phyloP scores from a whole-genome alignment of 495 filamentous ascomycete species.

The Neurospora sp. region DNA sequence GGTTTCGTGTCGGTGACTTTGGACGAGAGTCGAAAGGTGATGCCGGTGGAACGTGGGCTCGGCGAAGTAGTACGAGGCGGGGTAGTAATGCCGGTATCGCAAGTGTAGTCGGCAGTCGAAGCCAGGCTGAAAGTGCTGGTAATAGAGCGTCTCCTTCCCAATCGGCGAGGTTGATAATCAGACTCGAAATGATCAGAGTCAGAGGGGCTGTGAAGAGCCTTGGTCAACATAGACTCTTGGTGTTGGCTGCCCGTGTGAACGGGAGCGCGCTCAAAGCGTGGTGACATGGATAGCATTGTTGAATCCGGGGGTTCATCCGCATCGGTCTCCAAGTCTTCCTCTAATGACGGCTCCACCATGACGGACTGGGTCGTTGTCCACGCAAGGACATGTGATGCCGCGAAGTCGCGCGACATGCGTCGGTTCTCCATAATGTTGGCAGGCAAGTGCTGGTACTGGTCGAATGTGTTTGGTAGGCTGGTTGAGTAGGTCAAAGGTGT shows the following conservation, averaged over 20 bases:
- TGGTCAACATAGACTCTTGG: constrained; percentile 69
- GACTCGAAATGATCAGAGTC: constrained; percentile 35
- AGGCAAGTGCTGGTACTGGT: background rate
- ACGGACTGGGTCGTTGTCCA: constrained; percentile 29
- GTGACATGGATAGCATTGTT: constrained; percentile 9
- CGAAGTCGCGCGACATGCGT: constrained; percentile 26
- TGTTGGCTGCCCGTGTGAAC: constrained; percentile 36
- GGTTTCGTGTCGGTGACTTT: background rate
- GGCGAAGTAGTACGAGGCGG: constrained; percentile 79
- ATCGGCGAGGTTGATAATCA: constrained; percentile 2
- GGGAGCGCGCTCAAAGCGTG: constrained; percentile 31
- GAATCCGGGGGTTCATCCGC: constrained; percentile 25
- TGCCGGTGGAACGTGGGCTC: constrained; percentile 60
- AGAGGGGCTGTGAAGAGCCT: constrained; percentile 59
- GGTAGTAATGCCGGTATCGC: constrained; percentile 85
- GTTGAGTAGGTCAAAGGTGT: background rate
- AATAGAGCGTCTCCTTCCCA: constrained; percentile 51
- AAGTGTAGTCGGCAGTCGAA: constrained; percentile 80
- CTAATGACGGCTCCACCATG: constrained; percentile 32
- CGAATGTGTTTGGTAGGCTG: background rate
- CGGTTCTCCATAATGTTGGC: constrained; percentile 25
- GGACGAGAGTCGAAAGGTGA: constrained; percentile 11
- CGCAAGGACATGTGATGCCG: constrained; percentile 30
- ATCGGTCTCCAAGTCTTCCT: constrained; percentile 27
- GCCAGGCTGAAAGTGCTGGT: constrained; percentile 67